Base-by-base conservation (phyloP, 2,329 filamentous ascomycete genomes). In the Zymoseptoria pseudotritici region DNA sequence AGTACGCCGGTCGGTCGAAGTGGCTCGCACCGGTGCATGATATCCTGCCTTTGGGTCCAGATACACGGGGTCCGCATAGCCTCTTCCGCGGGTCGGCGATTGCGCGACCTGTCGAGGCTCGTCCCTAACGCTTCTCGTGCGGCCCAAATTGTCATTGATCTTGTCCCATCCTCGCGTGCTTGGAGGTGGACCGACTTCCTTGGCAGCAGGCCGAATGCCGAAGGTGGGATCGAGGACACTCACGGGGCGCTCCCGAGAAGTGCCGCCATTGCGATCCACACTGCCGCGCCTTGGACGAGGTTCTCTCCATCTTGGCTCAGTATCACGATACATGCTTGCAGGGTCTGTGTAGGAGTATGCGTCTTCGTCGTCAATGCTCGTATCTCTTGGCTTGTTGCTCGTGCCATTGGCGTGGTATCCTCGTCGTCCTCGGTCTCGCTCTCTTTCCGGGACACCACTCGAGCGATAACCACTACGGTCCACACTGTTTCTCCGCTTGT, bases 101-200 rank as follows among this genome's bases (percentile, higher is more conserved):
- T 66, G 65, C 22, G 65, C 65, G 50, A 67, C 64, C 20, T 57
- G 65, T 6, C 52, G 52, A 58, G 63, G 57, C 42, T 55, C 53
- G 13, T 81, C 73, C 17, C 82, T 77, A 69, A 80, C 75, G 55
- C 80, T 78, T 51, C 75, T 72, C 0, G 74, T 73, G 5, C 80
- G 74, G 26, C 78, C 70, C 6, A 73, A 58, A 17, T 67, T 68
- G 59, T 82, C 77, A 65, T 83, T 83, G 63, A 89, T 83, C 73
- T 84, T 88, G 66, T 90, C 88, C 64, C 91, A 84, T 0, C 86
- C 88, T 66, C 87, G 80, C 2, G 85, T 89, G 4, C 86, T 83
- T 4, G 86, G 86, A 9, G 89, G 88, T 2, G 87, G 88, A 10
- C 74, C 73, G 17, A 76, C 53, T 53, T 74, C 66, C 71, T 75